Evolutionary conservation across 148 eudicot genomes (phyloP).

Genomic region (Amaranthus cruentus): DNA sequence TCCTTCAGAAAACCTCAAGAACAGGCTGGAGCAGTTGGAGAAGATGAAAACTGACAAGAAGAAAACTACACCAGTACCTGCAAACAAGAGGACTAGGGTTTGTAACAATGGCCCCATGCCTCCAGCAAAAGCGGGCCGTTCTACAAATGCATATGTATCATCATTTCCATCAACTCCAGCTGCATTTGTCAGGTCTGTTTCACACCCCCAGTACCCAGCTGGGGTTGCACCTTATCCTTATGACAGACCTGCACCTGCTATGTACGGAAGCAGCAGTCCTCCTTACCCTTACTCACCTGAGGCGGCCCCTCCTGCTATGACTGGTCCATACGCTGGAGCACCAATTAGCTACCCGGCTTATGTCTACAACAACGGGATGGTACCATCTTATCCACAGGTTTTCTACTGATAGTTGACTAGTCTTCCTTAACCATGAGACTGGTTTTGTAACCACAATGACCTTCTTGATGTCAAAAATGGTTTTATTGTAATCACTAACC

Average conservation of each 20-base stretch:
- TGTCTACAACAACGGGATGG: slow-evolving; percentile 64
- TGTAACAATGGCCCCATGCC: slow-evolving; percentile 95
- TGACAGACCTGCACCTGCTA: slow-evolving; percentile 38
- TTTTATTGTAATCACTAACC: slow-evolving; percentile 74
- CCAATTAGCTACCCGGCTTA: slow-evolving; percentile 69
- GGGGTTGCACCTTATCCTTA: slow-evolving; percentile 54
- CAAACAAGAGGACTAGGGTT: slow-evolving; percentile 82
- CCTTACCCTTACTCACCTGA: slow-evolving; percentile 80
- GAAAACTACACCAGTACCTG: slow-evolving; percentile 70
- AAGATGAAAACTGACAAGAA: slow-evolving; percentile 79
- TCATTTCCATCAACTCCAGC: slow-evolving; percentile 81
- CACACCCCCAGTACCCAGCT: slow-evolving; percentile 70
- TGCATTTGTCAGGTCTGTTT: slow-evolving; percentile 61
- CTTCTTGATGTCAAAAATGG: slow-evolving; percentile 30
- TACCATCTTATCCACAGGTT: slow-evolving; percentile 70
- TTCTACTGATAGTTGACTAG: slow-evolving; percentile 76
- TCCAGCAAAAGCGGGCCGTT: slow-evolving; percentile 98
- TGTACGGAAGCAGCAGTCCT: slow-evolving; percentile 69
- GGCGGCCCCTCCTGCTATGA: slow-evolving; percentile 47
- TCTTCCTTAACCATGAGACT: slow-evolving; percentile 46
- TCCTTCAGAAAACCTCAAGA: slow-evolving; percentile 80
- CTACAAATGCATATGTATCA: slow-evolving; percentile 86
- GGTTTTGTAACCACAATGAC: slow-evolving; percentile 47
- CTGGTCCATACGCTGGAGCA: slow-evolving; percentile 62
- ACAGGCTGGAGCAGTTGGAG: slow-evolving; percentile 87